Evolutionary conservation across 2,329 filamentous ascomycete species (phyloP), one percentile per base, ranked within the genome.

Genomic region (Bipolaris victoriae): DNA sequence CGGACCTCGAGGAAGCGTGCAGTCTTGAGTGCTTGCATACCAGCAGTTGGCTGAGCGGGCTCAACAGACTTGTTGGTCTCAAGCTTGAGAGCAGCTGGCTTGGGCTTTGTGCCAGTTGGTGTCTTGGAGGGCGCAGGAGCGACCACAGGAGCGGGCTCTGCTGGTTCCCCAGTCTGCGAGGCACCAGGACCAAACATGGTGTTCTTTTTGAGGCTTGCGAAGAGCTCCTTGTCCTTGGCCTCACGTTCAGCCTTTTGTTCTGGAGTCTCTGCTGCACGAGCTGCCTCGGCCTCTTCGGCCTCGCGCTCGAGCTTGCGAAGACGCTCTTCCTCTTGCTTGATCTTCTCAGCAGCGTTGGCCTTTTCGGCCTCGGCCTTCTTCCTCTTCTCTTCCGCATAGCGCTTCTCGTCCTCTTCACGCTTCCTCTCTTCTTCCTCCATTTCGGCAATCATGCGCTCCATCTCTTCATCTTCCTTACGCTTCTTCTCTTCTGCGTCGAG

Each of bases 21-120:
- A 16, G 92, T 94, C 80, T 95, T 94, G 61, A 99, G 85, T 7
- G 94, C 90, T 77, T 96, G 93, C 75, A 99, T 89, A 60, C 93
- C 94, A 57, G 95, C 92, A 63, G 92, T 98, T 15, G 94, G 94
- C 78, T 97, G 93, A 51, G 92, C 88, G 51, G 94, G 90, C 80
- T 99, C 94, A 22, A 97, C 86, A 36, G 90, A 82, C 80, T 93
- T 96, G 67, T 88, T 92, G 62, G 90, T 96, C 54, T 92, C 86
- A 61, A 98, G 84, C 79, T 97, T 97, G 64, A 99, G 88, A 43
- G 91, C 89, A 58, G 90, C 88, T 48, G 95, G 94, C 83, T 97
- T 97, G 20, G 83, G 86, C 78, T 92, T 92, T 68, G 87, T 83
- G 31, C 80, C 80, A 55, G 81, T 80, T 43, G 84, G 77, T 16